Evolutionary conservation across 345 rosid species (phyloP).

Genomic region (Bretschneidera sinensis): DNA sequence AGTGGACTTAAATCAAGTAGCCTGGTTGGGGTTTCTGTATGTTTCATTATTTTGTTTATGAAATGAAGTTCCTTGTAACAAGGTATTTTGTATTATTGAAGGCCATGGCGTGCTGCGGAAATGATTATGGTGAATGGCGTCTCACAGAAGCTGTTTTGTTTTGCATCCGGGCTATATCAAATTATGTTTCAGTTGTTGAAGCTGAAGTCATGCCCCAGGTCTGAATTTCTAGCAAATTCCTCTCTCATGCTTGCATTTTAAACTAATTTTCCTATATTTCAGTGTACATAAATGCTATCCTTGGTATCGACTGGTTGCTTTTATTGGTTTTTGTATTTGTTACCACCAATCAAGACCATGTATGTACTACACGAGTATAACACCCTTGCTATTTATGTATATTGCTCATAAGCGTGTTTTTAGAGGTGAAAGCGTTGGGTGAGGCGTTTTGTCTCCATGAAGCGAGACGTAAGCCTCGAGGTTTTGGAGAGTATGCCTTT

Average conservation of each 20-base stretch:
- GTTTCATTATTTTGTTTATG: not conserved
- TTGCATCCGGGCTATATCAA: slow-evolving; percentile 88
- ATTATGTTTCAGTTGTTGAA: slow-evolving; percentile 74
- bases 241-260: not conserved
- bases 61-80: not conserved
- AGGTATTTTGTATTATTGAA: slow-evolving; percentile 27
- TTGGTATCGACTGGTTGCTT: not conserved
- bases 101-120: slow-evolving; percentile 76
- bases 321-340: too few relatives aligned
- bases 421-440: too few relatives aligned
- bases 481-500: too few relatives aligned
- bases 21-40: too few relatives aligned
- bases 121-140: slow-evolving; percentile 68
- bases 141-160: slow-evolving; percentile 96
- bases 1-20: too few relatives aligned
- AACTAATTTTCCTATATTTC: not conserved
- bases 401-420: too few relatives aligned
- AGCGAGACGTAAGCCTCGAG: too few relatives aligned
- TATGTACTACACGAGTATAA: not conserved
- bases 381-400: not conserved
- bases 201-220: slow-evolving; percentile 96
- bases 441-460: too few relatives aligned
- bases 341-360: too few relatives aligned
- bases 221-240: slow-evolving; percentile 16
- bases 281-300: not conserved